Percentiles rank a stretch among this genome's conserved stretches.
phyloP scores from a whole-genome alignment of 2,329 filamentous ascomycete species.

The Myriosclerotinia curreyana region DNA sequence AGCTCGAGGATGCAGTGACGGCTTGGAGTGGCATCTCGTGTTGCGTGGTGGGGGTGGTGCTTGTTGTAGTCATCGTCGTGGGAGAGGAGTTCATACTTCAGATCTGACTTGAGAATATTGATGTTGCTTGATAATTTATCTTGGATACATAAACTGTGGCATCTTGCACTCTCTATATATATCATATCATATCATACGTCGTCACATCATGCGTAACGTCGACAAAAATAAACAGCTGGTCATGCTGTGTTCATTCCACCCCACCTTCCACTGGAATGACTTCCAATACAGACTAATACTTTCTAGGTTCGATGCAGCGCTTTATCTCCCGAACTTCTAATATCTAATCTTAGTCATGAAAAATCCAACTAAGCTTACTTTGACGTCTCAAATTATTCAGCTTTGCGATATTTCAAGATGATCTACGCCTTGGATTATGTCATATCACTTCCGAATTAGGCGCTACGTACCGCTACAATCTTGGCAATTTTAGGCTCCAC shows the following conservation, averaged over 20 bases:
- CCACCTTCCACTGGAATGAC: too few species aligned
- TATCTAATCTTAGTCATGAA: background rate
- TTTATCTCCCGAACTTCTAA: background rate
- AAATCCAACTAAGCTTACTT: conserved; percentile 8
- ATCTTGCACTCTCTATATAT: background rate
- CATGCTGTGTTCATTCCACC: background rate
- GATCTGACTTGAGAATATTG: background rate
- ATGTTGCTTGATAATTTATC: background rate
- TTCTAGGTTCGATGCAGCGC: background rate
- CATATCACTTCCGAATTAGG: conserved; percentile 4
- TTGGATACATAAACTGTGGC: too few species aligned
- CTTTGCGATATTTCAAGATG: background rate
- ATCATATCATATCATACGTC: background rate
- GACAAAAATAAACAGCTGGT: background rate
- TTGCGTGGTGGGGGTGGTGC: too few species aligned
- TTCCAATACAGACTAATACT: background rate
- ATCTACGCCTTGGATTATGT: conserved; percentile 7
- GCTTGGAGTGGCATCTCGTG: background rate
- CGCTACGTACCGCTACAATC: background rate
- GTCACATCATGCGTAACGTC: background rate
- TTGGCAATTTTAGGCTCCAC: background rate
- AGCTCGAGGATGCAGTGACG: background rate
- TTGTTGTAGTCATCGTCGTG: background rate
- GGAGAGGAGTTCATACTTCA: background rate
- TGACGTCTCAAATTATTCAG: background rate